Percentiles rank a stretch among this genome's conserved stretches.
Evolutionary conservation across 169 alveolate genomes (phyloP).

Genomic region (Babesia bovis): DNA sequence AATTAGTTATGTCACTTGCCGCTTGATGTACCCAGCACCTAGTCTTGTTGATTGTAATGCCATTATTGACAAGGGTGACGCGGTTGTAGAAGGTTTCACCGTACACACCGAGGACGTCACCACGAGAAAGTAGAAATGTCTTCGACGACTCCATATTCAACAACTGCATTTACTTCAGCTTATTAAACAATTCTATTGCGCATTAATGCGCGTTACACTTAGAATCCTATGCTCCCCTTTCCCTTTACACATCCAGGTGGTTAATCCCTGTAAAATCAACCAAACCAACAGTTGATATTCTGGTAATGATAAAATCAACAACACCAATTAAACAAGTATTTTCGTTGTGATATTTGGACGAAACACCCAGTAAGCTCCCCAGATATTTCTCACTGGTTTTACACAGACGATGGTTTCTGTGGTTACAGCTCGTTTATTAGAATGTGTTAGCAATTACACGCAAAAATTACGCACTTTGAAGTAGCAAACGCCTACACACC

Average conservation of each 20-base stretch:
- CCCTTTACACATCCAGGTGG: constrained; percentile 18
- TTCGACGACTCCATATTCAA: neutral
- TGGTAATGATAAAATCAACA: too few relatives aligned
- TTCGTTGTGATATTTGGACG: neutral
- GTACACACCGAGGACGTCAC: constrained; percentile 48
- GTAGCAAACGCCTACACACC: constrained; percentile 24
- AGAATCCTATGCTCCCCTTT: neutral
- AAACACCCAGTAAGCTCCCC: constrained; percentile 2
- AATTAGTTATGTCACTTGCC: constrained; percentile 19
- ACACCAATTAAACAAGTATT: neutral
- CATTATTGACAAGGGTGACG: constrained; percentile 47
- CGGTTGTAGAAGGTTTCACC: constrained; percentile 49
- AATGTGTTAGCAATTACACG: neutral
- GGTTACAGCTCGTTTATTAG: neutral
- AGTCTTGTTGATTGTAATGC: constrained; percentile 14
- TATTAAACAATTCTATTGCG: neutral
- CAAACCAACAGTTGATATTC: neutral
- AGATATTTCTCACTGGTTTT: neutral
- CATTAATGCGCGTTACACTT: constrained; percentile 5
- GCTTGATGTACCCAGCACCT: constrained; percentile 67
- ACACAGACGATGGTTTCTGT: neutral
- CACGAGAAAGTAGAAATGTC: constrained; percentile 24
- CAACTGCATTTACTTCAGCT: neutral
- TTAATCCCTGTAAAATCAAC: neutral
- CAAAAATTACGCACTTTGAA: neutral